Evolutionary conservation across 2,329 filamentous ascomycete species (phyloP).

Genomic region (Alternaria sp.): DNA sequence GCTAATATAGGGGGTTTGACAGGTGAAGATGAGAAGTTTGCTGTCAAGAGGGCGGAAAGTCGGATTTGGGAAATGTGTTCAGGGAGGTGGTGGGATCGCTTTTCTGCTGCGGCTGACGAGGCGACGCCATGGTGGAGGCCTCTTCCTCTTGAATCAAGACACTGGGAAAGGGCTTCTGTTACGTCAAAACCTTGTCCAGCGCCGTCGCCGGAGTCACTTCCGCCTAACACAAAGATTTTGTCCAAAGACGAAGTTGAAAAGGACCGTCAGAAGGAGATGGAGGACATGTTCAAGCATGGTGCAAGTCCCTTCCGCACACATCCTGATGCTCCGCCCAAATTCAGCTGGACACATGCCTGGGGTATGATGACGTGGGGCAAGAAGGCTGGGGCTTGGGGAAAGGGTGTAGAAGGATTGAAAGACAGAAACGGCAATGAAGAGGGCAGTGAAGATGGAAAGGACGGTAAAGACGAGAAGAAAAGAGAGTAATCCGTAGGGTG

Average conservation of each 20-base stretch:
- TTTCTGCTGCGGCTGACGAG: slow-evolving; percentile 61
- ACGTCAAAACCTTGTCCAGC: not conserved
- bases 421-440: slow-evolving; percentile 5
- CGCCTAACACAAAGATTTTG: slow-evolving; percentile 28
- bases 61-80: slow-evolving; percentile 87
- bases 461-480: not conserved
- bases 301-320: slow-evolving; percentile 58
- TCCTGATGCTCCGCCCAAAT: slow-evolving; percentile 59
- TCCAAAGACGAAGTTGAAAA: slow-evolving; percentile 30
- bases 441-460: not conserved
- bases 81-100: slow-evolving; percentile 73
- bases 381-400: slow-evolving; percentile 62
- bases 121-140: slow-evolving; percentile 72
- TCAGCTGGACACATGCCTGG: slow-evolving; percentile 64
- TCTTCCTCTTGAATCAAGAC: slow-evolving; percentile 67
- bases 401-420: slow-evolving; percentile 58
- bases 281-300: slow-evolving; percentile 53
- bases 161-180: slow-evolving; percentile 65
- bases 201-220: slow-evolving; percentile 4
- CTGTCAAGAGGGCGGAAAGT: slow-evolving; percentile 78
- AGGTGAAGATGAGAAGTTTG: slow-evolving; percentile 83
- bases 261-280: slow-evolving; percentile 34
- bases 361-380: slow-evolving; percentile 63
- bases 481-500: not conserved
- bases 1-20: slow-evolving; percentile 73